Evolutionary conservation across 2,329 filamentous ascomycete species (phyloP).

Genomic region (Acephala macrosclerotiorum): DNA sequence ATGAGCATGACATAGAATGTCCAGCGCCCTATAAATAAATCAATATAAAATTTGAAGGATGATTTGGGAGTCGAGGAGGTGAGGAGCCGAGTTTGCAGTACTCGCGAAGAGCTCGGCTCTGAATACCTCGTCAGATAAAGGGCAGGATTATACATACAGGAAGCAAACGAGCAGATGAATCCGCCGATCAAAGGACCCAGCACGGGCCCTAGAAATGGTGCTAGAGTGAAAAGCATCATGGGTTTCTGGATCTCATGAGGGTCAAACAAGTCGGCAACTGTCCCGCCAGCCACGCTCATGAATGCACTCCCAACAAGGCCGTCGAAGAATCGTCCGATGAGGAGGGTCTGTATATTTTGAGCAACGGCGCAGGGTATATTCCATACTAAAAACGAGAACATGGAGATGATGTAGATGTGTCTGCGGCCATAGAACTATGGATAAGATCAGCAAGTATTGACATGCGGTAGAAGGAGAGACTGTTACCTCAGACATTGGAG

Average conservation of each 20-base stretch:
- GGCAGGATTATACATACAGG: too few relatives aligned
- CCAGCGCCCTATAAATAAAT: too few relatives aligned
- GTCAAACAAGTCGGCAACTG: constrained; percentile 79
- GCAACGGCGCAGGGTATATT: constrained; percentile 81
- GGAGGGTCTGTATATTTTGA: constrained; percentile 76
- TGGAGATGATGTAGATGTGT: constrained; percentile 71
- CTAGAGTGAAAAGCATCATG: constrained; percentile 79
- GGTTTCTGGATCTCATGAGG: constrained; percentile 73
- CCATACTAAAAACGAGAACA: constrained; percentile 70
- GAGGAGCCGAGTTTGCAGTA: too few relatives aligned
- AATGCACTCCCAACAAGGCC: constrained; percentile 73
- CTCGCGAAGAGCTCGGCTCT: too few relatives aligned
- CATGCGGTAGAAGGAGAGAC: background rate
- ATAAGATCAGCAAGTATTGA: background rate
- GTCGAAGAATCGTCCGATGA: constrained; percentile 78
- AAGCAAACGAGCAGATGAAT: constrained; percentile 77
- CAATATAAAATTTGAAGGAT: too few relatives aligned
- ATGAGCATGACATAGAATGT: constrained; percentile 85
- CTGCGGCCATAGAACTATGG: constrained; percentile 78
- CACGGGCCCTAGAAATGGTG: constrained; percentile 66
- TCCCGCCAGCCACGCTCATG: constrained; percentile 78
- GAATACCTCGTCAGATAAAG: too few relatives aligned
- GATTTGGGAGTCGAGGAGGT: too few relatives aligned
- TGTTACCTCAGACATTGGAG: constrained; percentile 64
- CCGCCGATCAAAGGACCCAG: constrained; percentile 71